These are phyloP conservation scores for Fraxinus nigra DNA, from an alignment of 305 asterid genomes.

Conservation along the genomic window DNA sequence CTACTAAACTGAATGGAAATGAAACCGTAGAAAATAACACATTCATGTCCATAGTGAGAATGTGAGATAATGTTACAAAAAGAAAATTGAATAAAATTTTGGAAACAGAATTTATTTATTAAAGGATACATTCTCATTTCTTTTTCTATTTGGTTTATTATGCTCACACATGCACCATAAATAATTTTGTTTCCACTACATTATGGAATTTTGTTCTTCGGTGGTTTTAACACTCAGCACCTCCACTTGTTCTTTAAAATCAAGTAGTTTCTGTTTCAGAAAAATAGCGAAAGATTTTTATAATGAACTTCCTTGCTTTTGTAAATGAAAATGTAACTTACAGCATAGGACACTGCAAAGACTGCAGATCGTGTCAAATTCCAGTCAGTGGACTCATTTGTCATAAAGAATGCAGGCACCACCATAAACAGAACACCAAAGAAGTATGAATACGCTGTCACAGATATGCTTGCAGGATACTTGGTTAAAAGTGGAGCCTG, in stretches of 20 bases:
- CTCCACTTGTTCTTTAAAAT: not conserved
- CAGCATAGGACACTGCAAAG: slow-evolving; percentile 84
- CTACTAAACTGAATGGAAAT: not conserved
- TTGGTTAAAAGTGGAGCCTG: slow-evolving; percentile 86
- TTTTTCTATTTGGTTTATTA: not conserved
- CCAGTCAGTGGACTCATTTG: slow-evolving; percentile 70
- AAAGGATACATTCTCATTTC: not conserved
- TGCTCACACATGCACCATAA: not conserved
- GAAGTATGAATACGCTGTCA: slow-evolving; percentile 82
- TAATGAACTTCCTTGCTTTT: not conserved
- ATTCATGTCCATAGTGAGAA: not conserved
- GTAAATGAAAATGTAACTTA: slow-evolving; percentile 37
- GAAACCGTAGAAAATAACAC: not conserved
- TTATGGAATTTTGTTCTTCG: not conserved
- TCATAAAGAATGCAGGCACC: slow-evolving; percentile 49
- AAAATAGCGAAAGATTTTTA: slow-evolving; percentile 7
- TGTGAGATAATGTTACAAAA: not conserved
- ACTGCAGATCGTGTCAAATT: slow-evolving; percentile 61
- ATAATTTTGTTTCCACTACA: not conserved
- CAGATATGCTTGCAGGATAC: slow-evolving; percentile 88
- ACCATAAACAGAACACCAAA: slow-evolving; percentile 81
- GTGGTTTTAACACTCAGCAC: not conserved
- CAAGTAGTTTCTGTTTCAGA: not conserved
- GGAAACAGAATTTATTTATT: not conserved
- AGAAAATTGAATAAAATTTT: not conserved